Evolutionary conservation across 805 yeast species (phyloP).

Genomic region (Saccharomycopsis synnaedendra): DNA sequence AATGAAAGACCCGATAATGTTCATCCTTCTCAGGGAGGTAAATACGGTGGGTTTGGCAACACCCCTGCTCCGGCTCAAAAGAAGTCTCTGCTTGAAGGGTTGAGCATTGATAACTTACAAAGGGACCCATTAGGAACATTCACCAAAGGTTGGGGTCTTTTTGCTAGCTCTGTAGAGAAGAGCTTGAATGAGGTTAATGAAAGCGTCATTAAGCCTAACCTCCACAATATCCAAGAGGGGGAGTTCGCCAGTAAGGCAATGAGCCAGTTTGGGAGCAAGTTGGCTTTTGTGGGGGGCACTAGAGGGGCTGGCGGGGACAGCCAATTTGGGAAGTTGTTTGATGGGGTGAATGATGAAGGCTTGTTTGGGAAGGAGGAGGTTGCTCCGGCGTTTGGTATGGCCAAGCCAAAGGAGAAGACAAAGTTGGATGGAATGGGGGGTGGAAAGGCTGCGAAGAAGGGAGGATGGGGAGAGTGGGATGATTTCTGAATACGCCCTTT

Average conservation of each 20-base stretch:
- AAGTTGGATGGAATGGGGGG: conserved; percentile 36
- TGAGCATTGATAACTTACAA: conserved; percentile 61
- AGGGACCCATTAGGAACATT: conserved; percentile 86
- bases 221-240: conserved; percentile 66
- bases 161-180: conserved; percentile 75
- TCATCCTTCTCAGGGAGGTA: conserved; percentile 93
- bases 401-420: conserved; percentile 48
- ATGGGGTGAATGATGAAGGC: conserved; percentile 35
- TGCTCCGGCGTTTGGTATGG: conserved; percentile 54
- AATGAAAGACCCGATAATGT: conserved; percentile 61
- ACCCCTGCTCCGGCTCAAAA: conserved; percentile 42
- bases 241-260: conserved; percentile 82
- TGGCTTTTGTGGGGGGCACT: conserved; percentile 43
- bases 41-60: conserved; percentile 84
- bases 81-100: conserved; percentile 37
- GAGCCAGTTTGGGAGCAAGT: conserved; percentile 89
- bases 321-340: conserved; percentile 43
- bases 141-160: conserved; percentile 88
- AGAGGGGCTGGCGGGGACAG: conserved; percentile 55
- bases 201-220: conserved; percentile 82
- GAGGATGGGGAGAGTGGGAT: conserved; percentile 5
- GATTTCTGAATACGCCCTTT: background rate
- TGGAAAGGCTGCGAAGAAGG: background rate
- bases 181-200: conserved; percentile 81
- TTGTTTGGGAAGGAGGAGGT: conserved; percentile 6